A percentile compares a stretch with the other conserved stretches of the same genome.
phyloP scores from a whole-genome alignment of 345 rosid species.

The Microthlaspi erraticum region DNA sequence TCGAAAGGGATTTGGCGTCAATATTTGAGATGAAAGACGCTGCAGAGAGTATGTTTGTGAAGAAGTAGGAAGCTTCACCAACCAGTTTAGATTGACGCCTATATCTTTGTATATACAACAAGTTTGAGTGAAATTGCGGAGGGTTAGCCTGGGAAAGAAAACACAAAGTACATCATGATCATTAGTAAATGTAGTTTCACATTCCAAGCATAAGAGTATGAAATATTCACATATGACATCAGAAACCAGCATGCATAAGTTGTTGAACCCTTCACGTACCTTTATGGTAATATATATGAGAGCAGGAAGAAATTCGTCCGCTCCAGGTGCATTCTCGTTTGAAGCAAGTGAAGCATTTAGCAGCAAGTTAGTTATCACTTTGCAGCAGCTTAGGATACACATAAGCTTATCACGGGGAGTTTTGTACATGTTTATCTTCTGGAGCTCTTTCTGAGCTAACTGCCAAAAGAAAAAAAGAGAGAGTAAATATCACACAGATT shows the following conservation, averaged over 20 bases:
- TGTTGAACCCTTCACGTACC: conserved; percentile 51
- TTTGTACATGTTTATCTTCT: conserved; percentile 91
- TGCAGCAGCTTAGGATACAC: conserved; percentile 95
- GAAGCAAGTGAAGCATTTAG: conserved; percentile 79
- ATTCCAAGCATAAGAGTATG: conserved; percentile 2
- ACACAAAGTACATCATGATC: conserved; percentile 15
- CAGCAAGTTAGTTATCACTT: conserved; percentile 83
- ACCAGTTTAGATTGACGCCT: conserved; percentile 79
- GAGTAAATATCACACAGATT: conserved; percentile 25
- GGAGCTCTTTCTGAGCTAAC: conserved; percentile 98
- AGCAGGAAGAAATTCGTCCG: conserved; percentile 96
- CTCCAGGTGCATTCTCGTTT: conserved; percentile 88
- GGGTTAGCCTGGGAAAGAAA: conserved; percentile 86
- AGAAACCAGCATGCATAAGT: conserved; percentile 18
- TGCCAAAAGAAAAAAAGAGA: conserved; percentile 43
- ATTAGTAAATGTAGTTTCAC: conserved; percentile 2
- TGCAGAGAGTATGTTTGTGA: conserved; percentile 87
- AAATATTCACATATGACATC: background rate
- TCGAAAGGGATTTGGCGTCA: conserved; percentile 73
- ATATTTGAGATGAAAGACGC: conserved; percentile 80
- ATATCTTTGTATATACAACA: conserved; percentile 79
- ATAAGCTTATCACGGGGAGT: conserved; percentile 98
- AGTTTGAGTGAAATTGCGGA: conserved; percentile 83
- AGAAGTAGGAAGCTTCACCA: conserved; percentile 78
- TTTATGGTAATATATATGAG: conserved; percentile 85